Conservation (phyloP, 2,329 filamentous ascomycete genomes). For the Beauveria asiatica region DNA sequence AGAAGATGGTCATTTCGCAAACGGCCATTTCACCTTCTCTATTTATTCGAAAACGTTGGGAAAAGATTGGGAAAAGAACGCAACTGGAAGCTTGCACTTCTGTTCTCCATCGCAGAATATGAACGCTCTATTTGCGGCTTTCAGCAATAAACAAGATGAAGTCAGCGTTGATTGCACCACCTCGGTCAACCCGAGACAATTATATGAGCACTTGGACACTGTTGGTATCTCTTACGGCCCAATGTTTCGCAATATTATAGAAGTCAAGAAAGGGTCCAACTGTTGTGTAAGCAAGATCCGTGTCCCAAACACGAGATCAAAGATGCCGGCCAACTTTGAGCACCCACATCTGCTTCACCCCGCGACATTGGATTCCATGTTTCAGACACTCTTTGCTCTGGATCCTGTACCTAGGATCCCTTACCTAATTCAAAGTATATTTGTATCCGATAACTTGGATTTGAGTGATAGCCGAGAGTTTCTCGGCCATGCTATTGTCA, state of each 20-base stretch:
- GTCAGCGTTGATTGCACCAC: conserved; percentile 24
- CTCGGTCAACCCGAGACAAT: conserved; percentile 31
- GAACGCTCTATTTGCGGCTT: conserved; percentile 14
- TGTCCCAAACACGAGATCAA: conserved; percentile 40
- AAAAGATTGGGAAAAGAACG: conserved; percentile 35
- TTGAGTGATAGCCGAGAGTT: conserved; percentile 27
- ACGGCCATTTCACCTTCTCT: conserved; percentile 24
- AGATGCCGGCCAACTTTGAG: conserved; percentile 46
- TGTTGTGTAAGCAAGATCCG: conserved; percentile 30
- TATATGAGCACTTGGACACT: conserved; percentile 42
- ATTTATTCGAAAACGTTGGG: conserved; percentile 38
- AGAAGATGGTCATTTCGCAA: conserved; percentile 15
- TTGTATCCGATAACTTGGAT: conserved; percentile 33
- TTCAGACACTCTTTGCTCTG: conserved; percentile 43
- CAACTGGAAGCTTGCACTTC: conserved; percentile 25
- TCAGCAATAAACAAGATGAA: conserved; percentile 17
- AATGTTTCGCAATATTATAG: conserved; percentile 39
- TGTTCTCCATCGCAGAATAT: conserved; percentile 18
- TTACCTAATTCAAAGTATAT: conserved; percentile 35
- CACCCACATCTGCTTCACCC: conserved; percentile 50
- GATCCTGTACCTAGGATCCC: conserved; percentile 41
- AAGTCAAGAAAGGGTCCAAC: conserved; percentile 23
- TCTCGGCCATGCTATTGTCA: conserved; percentile 32
- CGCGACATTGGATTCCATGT: conserved; percentile 46
- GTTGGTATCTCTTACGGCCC: conserved; percentile 45